Conservation (phyloP, 345 rosid genomes). For the Bretschneidera sinensis region DNA sequence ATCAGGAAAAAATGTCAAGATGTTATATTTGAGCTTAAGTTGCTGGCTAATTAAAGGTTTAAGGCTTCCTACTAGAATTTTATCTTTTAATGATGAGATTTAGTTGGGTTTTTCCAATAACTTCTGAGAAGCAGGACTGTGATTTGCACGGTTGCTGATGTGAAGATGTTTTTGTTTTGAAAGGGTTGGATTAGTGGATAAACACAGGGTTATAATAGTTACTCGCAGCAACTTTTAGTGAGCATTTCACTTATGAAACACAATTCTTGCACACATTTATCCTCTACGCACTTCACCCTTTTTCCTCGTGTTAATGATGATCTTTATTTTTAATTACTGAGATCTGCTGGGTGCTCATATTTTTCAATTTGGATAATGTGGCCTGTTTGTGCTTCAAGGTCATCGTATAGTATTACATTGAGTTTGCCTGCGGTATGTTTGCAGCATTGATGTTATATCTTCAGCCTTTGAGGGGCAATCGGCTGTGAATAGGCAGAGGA, state of each 20-base stretch:
- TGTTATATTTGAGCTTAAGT: too few species aligned
- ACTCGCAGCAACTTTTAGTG: too few species aligned
- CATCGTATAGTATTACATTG: too few species aligned
- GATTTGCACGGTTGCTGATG: too few species aligned
- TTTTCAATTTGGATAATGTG: background rate
- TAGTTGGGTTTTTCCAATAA: background rate
- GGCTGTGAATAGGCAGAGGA: slow-evolving; percentile 88
- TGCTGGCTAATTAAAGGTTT: too few species aligned
- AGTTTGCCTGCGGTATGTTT: slow-evolving; percentile 1
- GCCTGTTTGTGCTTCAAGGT: background rate
- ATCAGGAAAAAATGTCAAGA: too few species aligned
- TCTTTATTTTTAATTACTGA: too few species aligned
- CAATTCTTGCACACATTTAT: too few species aligned
- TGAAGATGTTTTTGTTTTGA: background rate
- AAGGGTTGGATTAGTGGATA: background rate
- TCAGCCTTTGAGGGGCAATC: slow-evolving; percentile 83
- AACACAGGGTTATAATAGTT: background rate
- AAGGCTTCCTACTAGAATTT: too few species aligned
- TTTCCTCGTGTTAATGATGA: too few species aligned
- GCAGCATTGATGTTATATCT: slow-evolving; percentile 82
- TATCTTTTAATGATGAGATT: background rate
- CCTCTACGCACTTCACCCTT: too few species aligned
- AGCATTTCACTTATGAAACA: too few species aligned
- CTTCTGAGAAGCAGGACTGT: background rate
- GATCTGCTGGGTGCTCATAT: background rate